Evolutionary conservation across 2,329 filamentous ascomycete species (phyloP), one percentile per base, ranked within the genome.

Genomic region (Thielaviopsis populi): DNA sequence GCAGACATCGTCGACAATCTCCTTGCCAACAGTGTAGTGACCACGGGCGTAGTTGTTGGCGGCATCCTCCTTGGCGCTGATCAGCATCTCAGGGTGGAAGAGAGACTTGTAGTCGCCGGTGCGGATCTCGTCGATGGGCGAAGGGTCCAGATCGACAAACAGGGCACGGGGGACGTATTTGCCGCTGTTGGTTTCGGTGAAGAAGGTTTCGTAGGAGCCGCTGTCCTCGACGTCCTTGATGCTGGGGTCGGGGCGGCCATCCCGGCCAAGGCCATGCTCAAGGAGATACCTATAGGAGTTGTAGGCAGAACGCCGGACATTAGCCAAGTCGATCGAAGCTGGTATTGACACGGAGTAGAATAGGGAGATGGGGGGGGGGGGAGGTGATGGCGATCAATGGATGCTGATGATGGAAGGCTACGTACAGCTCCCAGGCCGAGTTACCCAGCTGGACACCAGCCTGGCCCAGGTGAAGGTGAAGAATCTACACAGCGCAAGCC

Each of bases 21-120:
- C 85, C 80, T 88, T 88, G 76, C 85, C 85, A 70, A 88, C 84
- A 69, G 85, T 88, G 76, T 88, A 88, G 77, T 88, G 85, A 65
- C 85, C 85, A 77, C 85, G 85, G 69, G 85, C 85, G 71, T 88
- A 88, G 79, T 88, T 88, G 78, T 88, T 88, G 76, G 85, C 84
- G 66, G 85, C 85, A 80, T 88, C 85, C 74, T 88, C 85, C 80
- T 88, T 88, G 75, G 85, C 85, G 74, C 82, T 87, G 72, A 88
- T 83, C 72, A 88, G 75, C 69, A 85, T 79, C 78, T 88, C 85
- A 56, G 85, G 85, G 76, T 88, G 85, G 79, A 87, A 88, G 67
- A 88, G 81, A 72, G 84, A 79, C 70, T 83, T 83, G 76, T 87
- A 88, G 68, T 71, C 67, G 66, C 85, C 84, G 63, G 84, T 87